Conservation (phyloP, 75 land plant genomes). For the Pinus taeda region DNA sequence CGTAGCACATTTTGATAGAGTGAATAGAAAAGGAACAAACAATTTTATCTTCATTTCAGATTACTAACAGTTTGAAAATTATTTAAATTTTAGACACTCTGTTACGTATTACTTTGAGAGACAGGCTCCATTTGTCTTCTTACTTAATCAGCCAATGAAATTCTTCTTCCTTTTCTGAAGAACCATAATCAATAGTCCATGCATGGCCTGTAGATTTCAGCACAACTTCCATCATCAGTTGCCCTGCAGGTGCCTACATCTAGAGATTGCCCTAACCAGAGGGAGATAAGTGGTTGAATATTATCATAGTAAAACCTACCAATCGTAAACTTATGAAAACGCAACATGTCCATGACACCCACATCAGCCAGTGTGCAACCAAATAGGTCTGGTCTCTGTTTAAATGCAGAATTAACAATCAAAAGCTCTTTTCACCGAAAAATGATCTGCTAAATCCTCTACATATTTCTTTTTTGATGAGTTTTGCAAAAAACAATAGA, state of each 20-base stretch:
- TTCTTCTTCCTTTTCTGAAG: slow-evolving; percentile 92
- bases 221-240: not conserved
- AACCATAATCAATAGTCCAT: slow-evolving; percentile 96
- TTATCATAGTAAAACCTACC: slow-evolving; percentile 37
- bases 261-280: not conserved
- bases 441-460: not conserved
- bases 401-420: not conserved
- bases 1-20: no score
- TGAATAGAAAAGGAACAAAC: no score
- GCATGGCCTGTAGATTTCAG: slow-evolving; percentile 73
- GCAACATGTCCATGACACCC: slow-evolving; percentile 99
- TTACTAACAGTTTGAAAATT: no score
- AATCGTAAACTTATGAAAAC: slow-evolving; percentile 97
- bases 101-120: no score
- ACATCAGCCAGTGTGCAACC: slow-evolving; percentile 99
- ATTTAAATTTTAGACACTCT: no score
- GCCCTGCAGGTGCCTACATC: not conserved
- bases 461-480: not conserved
- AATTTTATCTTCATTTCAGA: no score
- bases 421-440: not conserved
- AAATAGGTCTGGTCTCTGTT: slow-evolving; percentile 96
- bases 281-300: not conserved
- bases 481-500: not conserved
- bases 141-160: slow-evolving; percentile 95
- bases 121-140: slow-evolving; percentile 9